Evolutionary conservation across 2,329 filamentous ascomycete species (phyloP).

Genomic region (Cordyceps cicadae): DNA sequence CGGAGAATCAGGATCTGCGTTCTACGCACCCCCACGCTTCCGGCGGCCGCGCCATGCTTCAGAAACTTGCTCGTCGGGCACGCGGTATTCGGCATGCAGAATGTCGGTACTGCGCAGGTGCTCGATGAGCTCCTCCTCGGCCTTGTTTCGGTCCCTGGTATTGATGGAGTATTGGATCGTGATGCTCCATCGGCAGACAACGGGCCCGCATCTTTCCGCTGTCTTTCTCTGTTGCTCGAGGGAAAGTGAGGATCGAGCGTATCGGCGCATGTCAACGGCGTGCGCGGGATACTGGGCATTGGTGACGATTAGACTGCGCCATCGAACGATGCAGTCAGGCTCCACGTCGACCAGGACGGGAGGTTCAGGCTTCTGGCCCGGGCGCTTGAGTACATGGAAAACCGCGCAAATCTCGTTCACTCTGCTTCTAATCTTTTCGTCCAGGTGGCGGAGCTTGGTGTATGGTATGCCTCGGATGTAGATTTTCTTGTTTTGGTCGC

Average conservation of each 20-base stretch:
- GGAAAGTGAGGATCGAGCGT: constrained; percentile 12
- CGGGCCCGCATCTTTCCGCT: constrained; percentile 21
- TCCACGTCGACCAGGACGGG: constrained; percentile 37
- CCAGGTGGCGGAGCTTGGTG: constrained; percentile 25
- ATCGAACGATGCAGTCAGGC: constrained; percentile 27
- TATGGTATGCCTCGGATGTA: constrained; percentile 32
- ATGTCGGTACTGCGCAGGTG: constrained; percentile 26
- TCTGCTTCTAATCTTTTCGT: constrained; percentile 30
- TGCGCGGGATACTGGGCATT: constrained; percentile 42
- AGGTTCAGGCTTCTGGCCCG: constrained; percentile 26
- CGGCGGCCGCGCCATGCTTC: not conserved
- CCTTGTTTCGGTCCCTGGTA: constrained; percentile 17
- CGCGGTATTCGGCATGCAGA: constrained; percentile 19
- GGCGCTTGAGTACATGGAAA: constrained; percentile 28
- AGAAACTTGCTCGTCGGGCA: not conserved
- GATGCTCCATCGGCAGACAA: constrained; percentile 47
- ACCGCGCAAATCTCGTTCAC: constrained; percentile 36
- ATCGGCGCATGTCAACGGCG: constrained; percentile 19
- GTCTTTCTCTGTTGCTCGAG: constrained; percentile 14
- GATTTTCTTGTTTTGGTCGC: constrained; percentile 17
- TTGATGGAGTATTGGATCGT: constrained; percentile 19
- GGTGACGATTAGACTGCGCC: constrained; percentile 42
- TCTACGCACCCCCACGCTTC: constrained; percentile 11
- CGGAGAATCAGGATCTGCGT: not conserved
- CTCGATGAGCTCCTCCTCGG: constrained; percentile 29